Conservation (phyloP, 1,139 yeast species). For the Yamadazyma mexicana region DNA sequence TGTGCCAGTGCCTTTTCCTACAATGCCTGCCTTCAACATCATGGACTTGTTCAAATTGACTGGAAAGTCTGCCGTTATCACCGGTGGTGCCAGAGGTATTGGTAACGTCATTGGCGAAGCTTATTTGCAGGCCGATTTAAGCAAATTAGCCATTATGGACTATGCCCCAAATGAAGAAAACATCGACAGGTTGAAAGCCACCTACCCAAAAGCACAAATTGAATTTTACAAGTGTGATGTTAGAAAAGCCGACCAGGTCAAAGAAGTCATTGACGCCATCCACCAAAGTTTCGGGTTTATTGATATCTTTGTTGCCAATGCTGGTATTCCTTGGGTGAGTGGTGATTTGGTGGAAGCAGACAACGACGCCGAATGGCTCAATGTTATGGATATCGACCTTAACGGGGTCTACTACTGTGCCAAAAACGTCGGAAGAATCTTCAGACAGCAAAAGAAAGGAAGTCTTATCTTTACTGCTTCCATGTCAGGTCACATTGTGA, state of each 20-base stretch:
- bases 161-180: conserved; percentile 35
- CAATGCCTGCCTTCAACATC: conserved; percentile 27
- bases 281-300: conserved; percentile 38
- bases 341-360: conserved; percentile 39
- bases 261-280: conserved; percentile 30
- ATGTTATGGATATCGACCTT: conserved; percentile 44
- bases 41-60: conserved; percentile 38
- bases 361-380: conserved; percentile 45
- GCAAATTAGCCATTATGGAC: conserved; percentile 46
- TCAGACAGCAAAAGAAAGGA: conserved; percentile 43
- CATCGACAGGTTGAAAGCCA: conserved; percentile 26
- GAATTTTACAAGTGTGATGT: conserved; percentile 42
- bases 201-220: conserved; percentile 32
- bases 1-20: conserved; percentile 41
- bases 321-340: conserved; percentile 50
- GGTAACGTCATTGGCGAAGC: conserved; percentile 47
- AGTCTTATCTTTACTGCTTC: conserved; percentile 62
- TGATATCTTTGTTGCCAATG: conserved; percentile 55
- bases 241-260: conserved; percentile 38
- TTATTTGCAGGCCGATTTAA: conserved; percentile 45
- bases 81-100: conserved; percentile 49
- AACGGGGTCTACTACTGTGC: conserved; percentile 50
- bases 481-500: conserved; percentile 66
- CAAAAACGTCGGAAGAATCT: conserved; percentile 40
- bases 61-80: conserved; percentile 40